phyloP scores from a whole-genome alignment of 441 rosid genomes.

The Pelargonium fulgidum region DNA sequence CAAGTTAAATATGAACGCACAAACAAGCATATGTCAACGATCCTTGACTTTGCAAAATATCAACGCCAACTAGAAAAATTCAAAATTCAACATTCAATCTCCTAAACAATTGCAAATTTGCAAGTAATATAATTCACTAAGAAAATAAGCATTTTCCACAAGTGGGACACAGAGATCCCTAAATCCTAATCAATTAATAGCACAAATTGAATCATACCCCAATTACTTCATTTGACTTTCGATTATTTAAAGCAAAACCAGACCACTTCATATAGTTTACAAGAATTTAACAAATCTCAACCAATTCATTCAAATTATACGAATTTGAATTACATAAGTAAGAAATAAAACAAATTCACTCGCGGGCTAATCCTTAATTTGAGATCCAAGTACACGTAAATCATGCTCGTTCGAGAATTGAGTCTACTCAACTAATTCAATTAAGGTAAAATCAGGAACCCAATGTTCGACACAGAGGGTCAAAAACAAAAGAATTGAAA shows the following conservation, averaged over 20 bases:
- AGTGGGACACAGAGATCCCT: background rate
- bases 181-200: constrained; percentile 1
- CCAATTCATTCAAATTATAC: background rate
- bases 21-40: too few relatives aligned
- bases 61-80: background rate
- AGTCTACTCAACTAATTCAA: background rate
- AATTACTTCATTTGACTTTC: too few relatives aligned
- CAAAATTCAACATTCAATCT: background rate
- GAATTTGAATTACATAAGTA: too few relatives aligned
- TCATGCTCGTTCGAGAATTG: too few relatives aligned
- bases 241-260: too few relatives aligned
- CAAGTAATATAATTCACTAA: background rate
- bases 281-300: background rate
- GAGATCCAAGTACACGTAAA: too few relatives aligned
- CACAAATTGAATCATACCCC: too few relatives aligned
- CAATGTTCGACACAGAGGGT: background rate
- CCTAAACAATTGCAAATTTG: background rate
- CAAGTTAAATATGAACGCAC: too few relatives aligned
- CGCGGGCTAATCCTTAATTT: too few relatives aligned
- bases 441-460: background rate
- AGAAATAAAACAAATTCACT: too few relatives aligned
- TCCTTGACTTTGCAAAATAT: background rate
- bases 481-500: background rate
- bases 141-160: background rate
- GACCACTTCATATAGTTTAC: background rate